Percentiles rank a stretch among this genome's conserved stretches.
Evolutionary conservation across 148 eudicot species (phyloP).

Genomic region (Polygonum maritimum): DNA sequence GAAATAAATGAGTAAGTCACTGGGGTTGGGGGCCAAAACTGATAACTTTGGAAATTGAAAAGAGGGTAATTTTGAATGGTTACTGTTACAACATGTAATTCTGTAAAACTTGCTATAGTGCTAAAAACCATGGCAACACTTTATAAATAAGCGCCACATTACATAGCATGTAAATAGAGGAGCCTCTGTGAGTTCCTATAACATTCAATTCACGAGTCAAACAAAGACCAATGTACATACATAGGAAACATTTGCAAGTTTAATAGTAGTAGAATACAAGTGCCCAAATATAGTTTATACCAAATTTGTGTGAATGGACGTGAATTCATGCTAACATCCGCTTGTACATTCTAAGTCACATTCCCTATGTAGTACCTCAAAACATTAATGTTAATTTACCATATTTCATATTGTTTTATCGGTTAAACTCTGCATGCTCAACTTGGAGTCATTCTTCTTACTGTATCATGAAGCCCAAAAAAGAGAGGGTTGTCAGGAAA

Average conservation of each 20-base stretch:
- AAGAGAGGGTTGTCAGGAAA: background rate
- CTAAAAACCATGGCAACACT: background rate
- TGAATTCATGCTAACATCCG: too few species aligned
- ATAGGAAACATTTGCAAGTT: background rate
- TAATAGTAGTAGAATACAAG: background rate
- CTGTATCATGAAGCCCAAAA: background rate
- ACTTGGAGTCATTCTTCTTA: background rate
- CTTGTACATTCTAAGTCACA: too few species aligned
- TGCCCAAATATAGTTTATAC: background rate
- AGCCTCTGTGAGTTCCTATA: background rate
- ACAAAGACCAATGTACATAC: background rate
- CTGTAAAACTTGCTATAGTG: background rate
- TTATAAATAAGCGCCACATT: background rate
- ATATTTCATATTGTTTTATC: background rate
- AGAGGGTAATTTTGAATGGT: background rate
- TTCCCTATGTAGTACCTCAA: too few species aligned
- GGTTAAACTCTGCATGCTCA: background rate
- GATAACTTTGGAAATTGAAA: constrained; percentile 2
- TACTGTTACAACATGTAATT: background rate
- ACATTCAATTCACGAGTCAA: background rate
- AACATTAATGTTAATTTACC: too few species aligned
- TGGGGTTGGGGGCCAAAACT: background rate
- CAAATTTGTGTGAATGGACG: background rate
- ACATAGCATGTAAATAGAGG: background rate
- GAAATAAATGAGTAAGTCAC: background rate